Base-by-base conservation (phyloP, 768 basidiomycete genomes). In the Naematelia aurantialba region DNA sequence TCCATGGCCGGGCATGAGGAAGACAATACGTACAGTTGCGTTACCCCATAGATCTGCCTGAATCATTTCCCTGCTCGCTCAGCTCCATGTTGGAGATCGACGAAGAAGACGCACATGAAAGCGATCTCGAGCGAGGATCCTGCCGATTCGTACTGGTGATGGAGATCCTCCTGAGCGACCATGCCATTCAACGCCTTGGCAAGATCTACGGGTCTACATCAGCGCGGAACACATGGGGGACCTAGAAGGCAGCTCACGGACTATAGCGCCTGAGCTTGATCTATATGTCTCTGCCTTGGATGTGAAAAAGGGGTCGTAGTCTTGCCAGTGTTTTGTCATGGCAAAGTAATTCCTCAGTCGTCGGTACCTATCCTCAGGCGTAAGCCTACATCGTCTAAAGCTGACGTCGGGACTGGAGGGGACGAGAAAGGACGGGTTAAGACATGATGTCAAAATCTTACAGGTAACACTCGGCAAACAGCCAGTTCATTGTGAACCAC, bases 401-500 rank as follows among this genome's bases (percentile, higher is more conserved):
- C 25, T 5, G 12, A n/a, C n/a, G n/a, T n/a, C n/a, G n/a, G n/a
- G n/a, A n/a, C n/a, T n/a, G n/a, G n/a, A n/a, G n/a, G n/a, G n/a
- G n/a, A n/a, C n/a, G n/a, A n/a, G n/a, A n/a, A n/a, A n/a, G n/a
- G n/a, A n/a, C n/a, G n/a, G n/a, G n/a, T n/a, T n/a, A n/a, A n/a
- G n/a, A n/a, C n/a, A n/a, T 50, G 39, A 13, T 22, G n/a, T 42
- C 34, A 27, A 22, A 61, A n/a, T n/a, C 52, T 56, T 39, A 58
- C 60, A 70, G 52, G 54, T 78, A 87, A 65, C 79, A 96, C 87
- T 97, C 94, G 57, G 91, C 91, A 74, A 82, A 97, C n/a, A 99
- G 81, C 94, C 94, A 99, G 1, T 92, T 90, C 4, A 89, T 85
- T 5, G 84, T 88, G 72, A 90, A 91, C 94, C 94, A 99, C 19